Conservation (phyloP, 179 eudicot genomes). For the Silene noctiflora region DNA sequence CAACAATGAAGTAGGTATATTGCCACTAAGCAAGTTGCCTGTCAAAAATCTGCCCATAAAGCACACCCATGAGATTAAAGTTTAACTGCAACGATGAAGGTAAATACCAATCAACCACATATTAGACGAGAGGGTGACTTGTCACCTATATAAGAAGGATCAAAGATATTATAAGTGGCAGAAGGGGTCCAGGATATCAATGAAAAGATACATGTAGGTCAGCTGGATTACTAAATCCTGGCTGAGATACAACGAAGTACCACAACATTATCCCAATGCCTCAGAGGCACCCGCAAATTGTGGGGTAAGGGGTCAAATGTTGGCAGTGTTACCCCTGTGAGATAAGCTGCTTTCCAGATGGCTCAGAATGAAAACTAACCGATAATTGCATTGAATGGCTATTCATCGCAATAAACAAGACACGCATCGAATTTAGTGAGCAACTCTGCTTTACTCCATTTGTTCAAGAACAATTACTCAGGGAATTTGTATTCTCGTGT, state of each 20-base stretch:
- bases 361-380: neutral
- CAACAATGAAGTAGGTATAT: constrained; percentile 29
- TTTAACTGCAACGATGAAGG: neutral
- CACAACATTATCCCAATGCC: neutral
- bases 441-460: neutral
- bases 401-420: neutral
- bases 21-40: constrained; percentile 35
- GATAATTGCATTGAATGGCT: neutral
- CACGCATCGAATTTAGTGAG: neutral
- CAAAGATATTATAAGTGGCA: neutral
- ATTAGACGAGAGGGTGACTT: neutral
- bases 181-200: neutral
- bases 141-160: neutral
- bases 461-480: neutral
- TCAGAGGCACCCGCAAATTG: neutral
- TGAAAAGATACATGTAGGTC: neutral
- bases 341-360: neutral
- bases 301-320: neutral
- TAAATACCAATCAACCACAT: neutral
- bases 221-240: neutral
- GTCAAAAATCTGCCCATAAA: constrained; percentile 30
- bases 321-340: neutral
- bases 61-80: neutral
- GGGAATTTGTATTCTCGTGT: neutral
- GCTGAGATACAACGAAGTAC: neutral